Conservation (phyloP, 2,329 filamentous ascomycete species). For the Xylaria multiplex region DNA sequence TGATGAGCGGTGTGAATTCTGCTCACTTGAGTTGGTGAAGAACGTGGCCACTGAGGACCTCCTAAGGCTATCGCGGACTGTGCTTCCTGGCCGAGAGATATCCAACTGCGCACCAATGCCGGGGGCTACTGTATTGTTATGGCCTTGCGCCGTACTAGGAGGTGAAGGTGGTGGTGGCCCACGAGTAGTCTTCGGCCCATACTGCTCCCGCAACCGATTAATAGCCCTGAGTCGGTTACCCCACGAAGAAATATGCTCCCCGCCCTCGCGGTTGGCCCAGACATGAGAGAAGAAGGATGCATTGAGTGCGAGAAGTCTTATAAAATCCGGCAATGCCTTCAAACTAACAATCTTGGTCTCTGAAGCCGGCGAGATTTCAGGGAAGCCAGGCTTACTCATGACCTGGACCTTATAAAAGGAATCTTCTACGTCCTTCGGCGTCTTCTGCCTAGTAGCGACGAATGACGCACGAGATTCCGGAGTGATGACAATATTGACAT, state of each 20-base stretch:
- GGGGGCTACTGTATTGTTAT: slow-evolving; percentile 47
- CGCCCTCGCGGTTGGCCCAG: slow-evolving; percentile 81
- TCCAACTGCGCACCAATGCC: slow-evolving; percentile 49
- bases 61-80: slow-evolving; percentile 65
- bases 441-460: slow-evolving; percentile 63
- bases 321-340: slow-evolving; percentile 82
- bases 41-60: slow-evolving; percentile 73
- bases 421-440: slow-evolving; percentile 52
- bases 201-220: slow-evolving; percentile 78
- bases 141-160: slow-evolving; percentile 49
- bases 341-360: slow-evolving; percentile 90
- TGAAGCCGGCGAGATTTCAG: slow-evolving; percentile 88
- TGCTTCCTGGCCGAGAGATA: slow-evolving; percentile 56
- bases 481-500: slow-evolving; percentile 94
- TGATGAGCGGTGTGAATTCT: slow-evolving; percentile 68
- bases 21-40: slow-evolving; percentile 67
- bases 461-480: slow-evolving; percentile 84
- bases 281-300: slow-evolving; percentile 92
- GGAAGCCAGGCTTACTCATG: slow-evolving; percentile 87
- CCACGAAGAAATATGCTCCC: slow-evolving; percentile 90
- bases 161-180: slow-evolving; percentile 45
- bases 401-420: slow-evolving; percentile 90
- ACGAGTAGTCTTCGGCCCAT: slow-evolving; percentile 57
- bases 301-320: slow-evolving; percentile 89
- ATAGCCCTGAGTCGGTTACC: slow-evolving; percentile 87